Base-by-base conservation (phyloP, 2,329 filamentous ascomycete species). In the Claviceps digitariae region DNA sequence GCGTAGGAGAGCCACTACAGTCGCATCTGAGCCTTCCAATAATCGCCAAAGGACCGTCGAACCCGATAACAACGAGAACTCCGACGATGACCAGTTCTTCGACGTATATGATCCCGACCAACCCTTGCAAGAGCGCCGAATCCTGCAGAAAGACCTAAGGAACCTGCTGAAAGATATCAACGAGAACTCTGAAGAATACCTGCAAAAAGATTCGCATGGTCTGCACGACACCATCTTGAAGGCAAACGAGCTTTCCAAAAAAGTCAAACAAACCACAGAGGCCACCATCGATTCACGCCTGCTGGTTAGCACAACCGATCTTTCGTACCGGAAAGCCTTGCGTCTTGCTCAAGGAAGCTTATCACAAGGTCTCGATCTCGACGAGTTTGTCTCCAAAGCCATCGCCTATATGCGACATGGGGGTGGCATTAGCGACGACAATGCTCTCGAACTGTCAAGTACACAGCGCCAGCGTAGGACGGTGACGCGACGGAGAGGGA, bases 301-400 rank as follows among this genome's bases (percentile, higher is more conserved):
- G 27, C 76, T 97, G 3, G 85, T 95, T 49, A 83, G 79, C 57
- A 83, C 87, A 1, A 87, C 87, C 5, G 90, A 96, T 58, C 69
- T 94, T 4, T 84, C 86, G 0, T 84, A 86, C 61, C 87, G 87
- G 60, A 90, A 89, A 64, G 84, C 88, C 0, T 75, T 84, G 45
- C 82, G 84, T 51, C 75, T 94, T 27, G 82, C 85, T 1, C 75
- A 88, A 31, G 90, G 90, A 7, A 84, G 85, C 60, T 72, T 78
- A 2, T 80, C 81, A 2, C 82, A 85, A 50, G 88, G 90, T 8
- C 72, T 98, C 23, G 90, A 97, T 62, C 76, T 94, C 0, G 90
- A 97, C 56, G 87, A 95, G 61, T 94, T 97, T 62, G 81, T 97
- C 15, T 86, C 87, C 0, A 95, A 94, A 67, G 91, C 86, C 66